phyloP scores from a whole-genome alignment of 2,329 filamentous ascomycete genomes.

The Pseudogymnoascus verrucosus region DNA sequence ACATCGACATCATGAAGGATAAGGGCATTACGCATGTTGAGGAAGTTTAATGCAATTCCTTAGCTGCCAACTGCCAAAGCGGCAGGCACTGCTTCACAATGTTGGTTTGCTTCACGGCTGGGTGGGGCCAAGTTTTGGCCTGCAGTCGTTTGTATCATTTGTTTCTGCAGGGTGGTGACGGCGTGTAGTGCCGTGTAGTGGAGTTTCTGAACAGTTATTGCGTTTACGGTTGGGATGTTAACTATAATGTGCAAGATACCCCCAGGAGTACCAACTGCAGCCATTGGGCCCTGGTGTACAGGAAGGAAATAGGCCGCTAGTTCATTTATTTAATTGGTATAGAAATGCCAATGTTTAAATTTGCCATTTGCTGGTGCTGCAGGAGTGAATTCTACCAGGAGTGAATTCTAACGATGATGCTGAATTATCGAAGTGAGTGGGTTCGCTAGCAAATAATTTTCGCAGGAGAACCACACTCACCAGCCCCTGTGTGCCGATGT shows the following conservation, averaged over 20 bases:
- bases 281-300: constrained; percentile 8
- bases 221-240: constrained; percentile 6
- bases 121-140: background rate
- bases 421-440: background rate
- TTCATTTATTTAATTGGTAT: constrained; percentile 1
- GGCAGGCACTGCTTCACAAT: background rate
- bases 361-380: background rate
- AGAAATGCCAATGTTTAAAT: background rate
- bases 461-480: background rate
- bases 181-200: background rate
- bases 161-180: background rate
- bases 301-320: background rate
- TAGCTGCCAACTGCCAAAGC: background rate
- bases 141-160: background rate
- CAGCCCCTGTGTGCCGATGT: background rate
- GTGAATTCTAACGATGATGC: background rate
- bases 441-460: background rate
- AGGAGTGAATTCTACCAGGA: background rate
- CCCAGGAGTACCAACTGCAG: constrained; percentile 6
- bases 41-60: constrained; percentile 13
- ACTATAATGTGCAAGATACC: constrained; percentile 8
- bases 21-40: constrained; percentile 18
- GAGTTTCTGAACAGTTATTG: constrained; percentile 7
- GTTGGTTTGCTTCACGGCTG: background rate
- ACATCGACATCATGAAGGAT: constrained; percentile 19